Evolutionary conservation across 2,329 filamentous ascomycete species (phyloP).

Genomic region (Monosporascus sp.): DNA sequence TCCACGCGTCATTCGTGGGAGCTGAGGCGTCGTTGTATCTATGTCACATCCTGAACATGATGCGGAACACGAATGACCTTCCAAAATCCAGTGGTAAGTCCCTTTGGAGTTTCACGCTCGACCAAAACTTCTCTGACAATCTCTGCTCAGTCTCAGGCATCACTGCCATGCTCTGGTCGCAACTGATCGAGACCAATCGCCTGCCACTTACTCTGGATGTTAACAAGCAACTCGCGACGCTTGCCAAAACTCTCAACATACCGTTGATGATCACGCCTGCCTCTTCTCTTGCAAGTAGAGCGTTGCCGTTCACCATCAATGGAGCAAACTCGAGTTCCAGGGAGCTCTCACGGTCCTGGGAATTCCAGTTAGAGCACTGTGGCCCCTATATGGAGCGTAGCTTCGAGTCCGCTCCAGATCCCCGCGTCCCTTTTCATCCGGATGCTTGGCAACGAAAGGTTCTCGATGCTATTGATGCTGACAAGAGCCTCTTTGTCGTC

Average conservation of each 20-base stretch:
- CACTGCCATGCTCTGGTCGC: conserved; percentile 14
- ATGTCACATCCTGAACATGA: conserved; percentile 26
- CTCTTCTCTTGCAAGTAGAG: not conserved
- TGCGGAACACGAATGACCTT: not conserved
- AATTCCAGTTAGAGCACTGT: conserved; percentile 64
- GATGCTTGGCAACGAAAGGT: conserved; percentile 74
- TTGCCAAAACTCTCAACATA: conserved; percentile 8
- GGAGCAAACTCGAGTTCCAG: not conserved
- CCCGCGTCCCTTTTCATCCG: conserved; percentile 65
- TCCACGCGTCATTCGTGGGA: conserved; percentile 22
- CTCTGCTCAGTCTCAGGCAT: conserved; percentile 5
- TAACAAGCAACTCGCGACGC: conserved; percentile 1
- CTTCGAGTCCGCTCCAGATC: conserved; percentile 62
- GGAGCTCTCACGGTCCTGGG: conserved; percentile 16
- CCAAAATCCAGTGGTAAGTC: conserved; percentile 9
- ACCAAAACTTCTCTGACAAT: not conserved
- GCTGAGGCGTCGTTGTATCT: conserved; percentile 31
- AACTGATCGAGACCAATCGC: conserved; percentile 7
- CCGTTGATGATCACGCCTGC: not conserved
- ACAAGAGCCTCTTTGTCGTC: conserved; percentile 68
- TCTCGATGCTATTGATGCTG: conserved; percentile 65
- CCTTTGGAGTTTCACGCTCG: not conserved
- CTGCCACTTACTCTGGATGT: conserved; percentile 10
- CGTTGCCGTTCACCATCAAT: not conserved
- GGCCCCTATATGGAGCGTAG: conserved; percentile 72